These are phyloP conservation scores for Stemphylium vesicarium DNA, from an alignment of 2,329 filamentous ascomycete genomes.

Conservation along the genomic window DNA sequence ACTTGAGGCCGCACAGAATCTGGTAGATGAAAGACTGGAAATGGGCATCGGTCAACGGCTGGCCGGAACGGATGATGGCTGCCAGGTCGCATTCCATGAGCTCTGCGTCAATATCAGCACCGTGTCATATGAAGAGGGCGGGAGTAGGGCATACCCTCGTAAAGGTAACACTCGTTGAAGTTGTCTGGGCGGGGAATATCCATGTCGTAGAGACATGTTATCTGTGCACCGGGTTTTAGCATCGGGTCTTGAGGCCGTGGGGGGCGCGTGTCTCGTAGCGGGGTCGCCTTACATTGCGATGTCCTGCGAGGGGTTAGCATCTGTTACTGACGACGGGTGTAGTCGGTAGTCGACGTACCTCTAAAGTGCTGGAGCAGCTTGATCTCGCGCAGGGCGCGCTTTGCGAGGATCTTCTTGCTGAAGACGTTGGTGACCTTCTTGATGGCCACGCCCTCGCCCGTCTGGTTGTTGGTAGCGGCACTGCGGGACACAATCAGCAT, in stretches of 20 bases:
- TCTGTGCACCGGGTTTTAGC: slow-evolving; percentile 64
- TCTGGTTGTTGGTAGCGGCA: slow-evolving; percentile 89
- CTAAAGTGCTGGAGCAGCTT: slow-evolving; percentile 98
- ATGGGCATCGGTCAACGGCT: slow-evolving; percentile 96
- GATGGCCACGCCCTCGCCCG: slow-evolving; percentile 92
- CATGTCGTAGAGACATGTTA: slow-evolving; percentile 99
- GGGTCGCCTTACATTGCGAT: slow-evolving; percentile 53
- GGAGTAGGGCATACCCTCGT: slow-evolving; percentile 72
- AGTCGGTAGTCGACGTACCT: slow-evolving; percentile 37
- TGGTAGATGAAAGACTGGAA: slow-evolving; percentile 99
- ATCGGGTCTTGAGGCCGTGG: slow-evolving; percentile 9
- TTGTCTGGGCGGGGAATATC: slow-evolving; percentile 96
- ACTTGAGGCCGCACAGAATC: slow-evolving; percentile 97
- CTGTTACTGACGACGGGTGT: slow-evolving; percentile 1
- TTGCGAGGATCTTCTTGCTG: slow-evolving; percentile 99
- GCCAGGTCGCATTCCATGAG: slow-evolving; percentile 99
- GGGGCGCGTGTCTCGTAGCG: slow-evolving; percentile 58
- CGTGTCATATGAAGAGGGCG: not conserved
- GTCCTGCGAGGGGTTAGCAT: slow-evolving; percentile 46
- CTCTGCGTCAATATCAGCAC: slow-evolving; percentile 63
- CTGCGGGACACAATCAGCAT: slow-evolving; percentile 57
- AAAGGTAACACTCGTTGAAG: slow-evolving; percentile 99
- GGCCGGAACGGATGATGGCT: slow-evolving; percentile 95
- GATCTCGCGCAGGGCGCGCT: slow-evolving; percentile 96
- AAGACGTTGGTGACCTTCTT: slow-evolving; percentile 99